Percentiles rank a stretch among this genome's conserved stretches.
Evolutionary conservation across 176 grass and related monocot genomes (phyloP).

Genomic region (Cenchrus purpureus): DNA sequence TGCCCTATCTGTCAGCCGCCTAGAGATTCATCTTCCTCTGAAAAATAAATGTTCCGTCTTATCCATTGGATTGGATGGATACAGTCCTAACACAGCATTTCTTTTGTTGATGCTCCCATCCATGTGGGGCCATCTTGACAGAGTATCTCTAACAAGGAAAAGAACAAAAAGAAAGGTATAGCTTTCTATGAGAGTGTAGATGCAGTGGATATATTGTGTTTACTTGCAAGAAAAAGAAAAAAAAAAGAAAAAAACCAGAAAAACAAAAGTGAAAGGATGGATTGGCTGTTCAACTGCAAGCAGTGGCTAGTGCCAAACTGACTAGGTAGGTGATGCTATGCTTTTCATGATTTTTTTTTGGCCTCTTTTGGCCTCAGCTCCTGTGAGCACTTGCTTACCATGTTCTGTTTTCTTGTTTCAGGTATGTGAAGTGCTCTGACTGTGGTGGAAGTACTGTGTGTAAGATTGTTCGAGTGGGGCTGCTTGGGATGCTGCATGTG

Average conservation of each 20-base stretch:
- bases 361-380: background rate
- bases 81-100: background rate
- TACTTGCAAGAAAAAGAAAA: constrained; percentile 35
- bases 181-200: constrained; percentile 29
- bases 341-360: background rate
- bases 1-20: constrained; percentile 58
- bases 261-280: background rate
- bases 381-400: background rate
- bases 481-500: constrained; percentile 25
- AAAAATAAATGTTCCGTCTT: constrained; percentile 43
- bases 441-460: constrained; percentile 3
- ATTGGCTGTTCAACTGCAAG: background rate
- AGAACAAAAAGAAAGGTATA: background rate
- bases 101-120: constrained; percentile 1
- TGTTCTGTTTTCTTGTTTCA: constrained; percentile 10
- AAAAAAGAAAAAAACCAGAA: constrained; percentile 1
- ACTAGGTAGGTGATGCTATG: constrained; percentile 33
- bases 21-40: background rate
- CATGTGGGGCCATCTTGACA: constrained; percentile 17
- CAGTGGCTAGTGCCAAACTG: background rate
- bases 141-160: constrained; percentile 22
- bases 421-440: constrained; percentile 10
- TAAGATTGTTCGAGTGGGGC: background rate
- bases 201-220: constrained; percentile 27
- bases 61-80: constrained; percentile 28